A percentile compares a stretch with the other conserved stretches of the same genome.
These are phyloP conservation scores for Heliamphora exappendiculata DNA, from an alignment of 148 eudicot genomes.

Conservation along the genomic window DNA sequence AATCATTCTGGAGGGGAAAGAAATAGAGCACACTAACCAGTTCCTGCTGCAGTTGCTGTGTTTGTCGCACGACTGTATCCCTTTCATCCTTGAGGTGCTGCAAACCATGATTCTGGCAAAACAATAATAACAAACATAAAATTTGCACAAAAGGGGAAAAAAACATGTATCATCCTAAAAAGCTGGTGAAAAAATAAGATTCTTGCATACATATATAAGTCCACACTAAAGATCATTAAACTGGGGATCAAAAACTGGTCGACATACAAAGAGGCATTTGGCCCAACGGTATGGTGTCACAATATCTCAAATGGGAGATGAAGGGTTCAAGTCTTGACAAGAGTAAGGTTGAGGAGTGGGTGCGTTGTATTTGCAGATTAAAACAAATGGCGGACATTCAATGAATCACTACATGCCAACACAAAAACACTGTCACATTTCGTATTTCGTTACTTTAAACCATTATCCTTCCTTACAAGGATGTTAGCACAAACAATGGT, in stretches of 20 bases:
- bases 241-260: neutral
- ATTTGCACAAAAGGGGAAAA: neutral
- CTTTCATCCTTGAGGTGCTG: slow-evolving; percentile 58
- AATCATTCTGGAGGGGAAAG: neutral
- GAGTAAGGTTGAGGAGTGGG: too few species aligned
- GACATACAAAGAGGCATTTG: neutral
- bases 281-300: too few species aligned
- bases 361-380: too few species aligned
- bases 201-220: neutral
- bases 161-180: neutral
- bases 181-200: neutral
- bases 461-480: neutral
- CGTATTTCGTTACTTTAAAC: neutral
- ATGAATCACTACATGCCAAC: neutral
- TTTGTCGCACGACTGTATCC: slow-evolving; percentile 62
- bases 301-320: too few species aligned
- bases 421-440: neutral
- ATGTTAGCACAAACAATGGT: neutral
- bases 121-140: neutral
- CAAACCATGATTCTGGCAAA: slow-evolving; percentile 40
- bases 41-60: slow-evolving; percentile 62
- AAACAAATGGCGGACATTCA: too few species aligned
- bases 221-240: neutral
- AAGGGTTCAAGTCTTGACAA: too few species aligned
- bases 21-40: slow-evolving; percentile 39